Evolutionary conservation across 179 eudicot genomes (phyloP).

Genomic region (Drosera spatulata): DNA sequence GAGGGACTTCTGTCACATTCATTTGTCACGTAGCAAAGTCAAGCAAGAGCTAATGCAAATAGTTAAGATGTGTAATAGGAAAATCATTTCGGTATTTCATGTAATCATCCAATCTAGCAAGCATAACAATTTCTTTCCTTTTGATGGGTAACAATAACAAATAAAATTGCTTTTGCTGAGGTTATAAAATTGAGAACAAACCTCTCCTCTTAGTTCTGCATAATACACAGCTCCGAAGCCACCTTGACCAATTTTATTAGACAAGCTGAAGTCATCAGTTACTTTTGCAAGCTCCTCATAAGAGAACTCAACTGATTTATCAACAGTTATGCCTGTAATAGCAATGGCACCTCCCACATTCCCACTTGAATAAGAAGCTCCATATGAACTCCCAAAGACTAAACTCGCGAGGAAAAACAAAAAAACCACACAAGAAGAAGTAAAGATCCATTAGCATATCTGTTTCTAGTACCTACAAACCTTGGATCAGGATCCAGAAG

Average conservation of each 20-base stretch:
- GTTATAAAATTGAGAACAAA: constrained; percentile 2
- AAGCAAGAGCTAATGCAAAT: too few relatives aligned
- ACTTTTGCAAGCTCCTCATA: constrained; percentile 60
- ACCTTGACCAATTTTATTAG: constrained; percentile 32
- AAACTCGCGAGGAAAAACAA: neutral
- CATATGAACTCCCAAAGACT: constrained; percentile 15
- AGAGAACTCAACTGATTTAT: constrained; percentile 61
- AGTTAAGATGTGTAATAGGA: too few relatives aligned
- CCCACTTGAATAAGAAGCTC: constrained; percentile 8
- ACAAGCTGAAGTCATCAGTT: constrained; percentile 30
- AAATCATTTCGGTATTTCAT: too few relatives aligned
- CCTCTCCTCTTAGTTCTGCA: constrained; percentile 44
- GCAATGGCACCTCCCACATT: constrained; percentile 18
- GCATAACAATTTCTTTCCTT: too few relatives aligned
- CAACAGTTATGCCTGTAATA: constrained; percentile 29
- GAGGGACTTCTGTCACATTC: too few relatives aligned
- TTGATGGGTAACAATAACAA: too few relatives aligned
- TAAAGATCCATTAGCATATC: neutral
- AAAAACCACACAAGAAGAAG: neutral
- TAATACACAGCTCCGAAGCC: constrained; percentile 41
- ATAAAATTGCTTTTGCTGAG: too few relatives aligned
- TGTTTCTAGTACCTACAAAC: neutral
- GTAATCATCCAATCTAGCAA: too few relatives aligned
- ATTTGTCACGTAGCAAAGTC: too few relatives aligned
- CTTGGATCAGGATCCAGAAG: neutral